Conservation (phyloP, 129 eudicot genomes). For the Kitagawia praeruptora region DNA sequence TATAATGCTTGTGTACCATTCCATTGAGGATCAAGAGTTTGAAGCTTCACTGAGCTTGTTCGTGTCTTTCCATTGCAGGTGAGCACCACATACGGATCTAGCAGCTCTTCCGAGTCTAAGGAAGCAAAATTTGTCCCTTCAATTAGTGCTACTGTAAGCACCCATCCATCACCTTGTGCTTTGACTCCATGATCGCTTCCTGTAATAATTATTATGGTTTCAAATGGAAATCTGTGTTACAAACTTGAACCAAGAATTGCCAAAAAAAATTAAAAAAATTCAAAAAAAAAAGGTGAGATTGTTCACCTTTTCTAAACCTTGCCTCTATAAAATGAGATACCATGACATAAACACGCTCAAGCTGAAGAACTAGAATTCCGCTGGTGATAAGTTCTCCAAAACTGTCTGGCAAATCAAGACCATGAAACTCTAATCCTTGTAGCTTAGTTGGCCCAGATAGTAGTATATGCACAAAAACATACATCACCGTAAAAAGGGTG, state of each 20-base stretch:
- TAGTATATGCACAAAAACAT: conserved; percentile 53
- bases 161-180: conserved; percentile 99
- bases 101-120: conserved; percentile 34
- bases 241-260: not conserved
- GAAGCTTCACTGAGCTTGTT: conserved; percentile 96
- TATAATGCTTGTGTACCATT: conserved; percentile 35
- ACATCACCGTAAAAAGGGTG: conserved; percentile 41
- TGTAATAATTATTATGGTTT: conserved; percentile 17
- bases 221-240: not conserved
- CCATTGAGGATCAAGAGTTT: conserved; percentile 89
- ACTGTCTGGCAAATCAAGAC: conserved; percentile 83
- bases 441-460: conserved; percentile 31
- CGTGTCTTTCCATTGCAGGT: conserved; percentile 88
- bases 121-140: conserved; percentile 70
- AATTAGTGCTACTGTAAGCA: conserved; percentile 76
- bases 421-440: conserved; percentile 70
- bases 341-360: conserved; percentile 72
- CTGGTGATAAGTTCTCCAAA: conserved; percentile 68
- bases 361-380: conserved; percentile 52
- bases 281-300: not conserved
- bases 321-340: conserved; percentile 72
- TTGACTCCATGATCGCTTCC: conserved; percentile 89
- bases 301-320: conserved; percentile 52
- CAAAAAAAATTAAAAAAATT: no score
- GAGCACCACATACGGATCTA: conserved; percentile 82